These are phyloP conservation scores for Vitellaria paradoxa DNA, from an alignment of 179 eudicot species.

Conservation along the genomic window DNA sequence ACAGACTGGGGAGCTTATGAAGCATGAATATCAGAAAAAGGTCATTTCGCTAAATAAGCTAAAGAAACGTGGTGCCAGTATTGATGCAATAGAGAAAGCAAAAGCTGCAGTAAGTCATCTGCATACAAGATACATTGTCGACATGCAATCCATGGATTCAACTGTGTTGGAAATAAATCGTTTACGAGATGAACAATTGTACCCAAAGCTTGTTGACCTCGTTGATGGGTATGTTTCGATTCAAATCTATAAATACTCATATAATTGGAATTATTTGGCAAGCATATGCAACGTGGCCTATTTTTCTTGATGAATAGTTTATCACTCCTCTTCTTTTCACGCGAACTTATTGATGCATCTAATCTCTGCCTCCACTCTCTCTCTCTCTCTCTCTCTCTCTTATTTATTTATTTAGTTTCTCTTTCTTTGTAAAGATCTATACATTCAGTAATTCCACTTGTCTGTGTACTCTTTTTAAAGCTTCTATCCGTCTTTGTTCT, in stretches of 20 bases:
- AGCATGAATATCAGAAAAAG: slow-evolving; percentile 82
- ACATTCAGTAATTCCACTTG: not conserved
- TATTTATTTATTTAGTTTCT: not conserved
- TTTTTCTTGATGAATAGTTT: not conserved
- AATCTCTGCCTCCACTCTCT: not conserved
- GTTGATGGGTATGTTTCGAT: slow-evolving; percentile 72
- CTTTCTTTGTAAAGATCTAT: not conserved
- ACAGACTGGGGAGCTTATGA: slow-evolving; percentile 91
- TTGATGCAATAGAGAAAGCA: slow-evolving; percentile 72
- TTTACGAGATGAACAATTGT: slow-evolving; percentile 79
- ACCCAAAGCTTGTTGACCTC: slow-evolving; percentile 79
- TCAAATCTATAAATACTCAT: not conserved
- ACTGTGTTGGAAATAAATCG: slow-evolving; percentile 86
- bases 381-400: not conserved
- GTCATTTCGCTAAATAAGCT: slow-evolving; percentile 73
- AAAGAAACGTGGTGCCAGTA: slow-evolving; percentile 58
- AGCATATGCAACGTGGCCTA: not conserved
- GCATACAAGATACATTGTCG: slow-evolving; percentile 94
- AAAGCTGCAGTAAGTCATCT: slow-evolving; percentile 89
- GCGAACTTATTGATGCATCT: not conserved
- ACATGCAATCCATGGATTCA: slow-evolving; percentile 95
- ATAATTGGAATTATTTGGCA: not conserved
- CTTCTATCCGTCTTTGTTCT: too few relatives aligned
- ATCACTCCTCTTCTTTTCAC: not conserved
- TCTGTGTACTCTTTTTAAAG: not conserved